Base-by-base conservation (phyloP, 192 early-diverging fungal genomes). In the Spizellomyces punctatus region DNA sequence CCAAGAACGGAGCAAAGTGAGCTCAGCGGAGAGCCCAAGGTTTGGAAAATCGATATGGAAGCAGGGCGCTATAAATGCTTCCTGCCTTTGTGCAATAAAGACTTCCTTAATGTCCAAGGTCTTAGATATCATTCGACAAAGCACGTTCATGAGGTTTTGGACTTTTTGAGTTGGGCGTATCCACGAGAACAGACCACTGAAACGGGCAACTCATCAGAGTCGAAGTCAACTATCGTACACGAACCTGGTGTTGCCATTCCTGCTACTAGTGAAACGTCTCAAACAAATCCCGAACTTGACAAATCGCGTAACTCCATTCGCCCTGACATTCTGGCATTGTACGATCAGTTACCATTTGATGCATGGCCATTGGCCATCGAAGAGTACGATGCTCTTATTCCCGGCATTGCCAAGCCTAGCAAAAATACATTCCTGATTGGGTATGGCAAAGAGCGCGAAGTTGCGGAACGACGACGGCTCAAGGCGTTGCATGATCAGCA, bases 111-210 rank as follows among this genome's bases (percentile, higher is more conserved):
- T 52, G 19, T 69, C 12, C 42, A 47, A 19, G 73, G 73, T 8
- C 21, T 69, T 12, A 44, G 49, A 43, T 75, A 75, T 41, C 73
- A 75, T 27, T 3, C 36, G 10, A 8, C 14, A 6, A 67, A 67
- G n/a, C 61, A 75, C 48, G 42, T 62, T 6, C 73, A 75, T 45
- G 66, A 75, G 6, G 42, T 69, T 27, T n/a, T 69, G 19, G 66
- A 67, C 43, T 63, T 75, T 54, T 62, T 75, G 16, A 14, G 14
- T 10, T 69, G 66, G 59, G 59, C 66, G 14, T 75, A 42, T 52
- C 73, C 73, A 6, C 27, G 27, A 36, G 46, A 27, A 10, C 43
- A 63, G 16, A 5, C 0, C 52, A 19, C 21, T 17, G 54, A 60
- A n/a, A 6, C 6, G 45, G 42, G 46, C 16, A n/a, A n/a, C 14